phyloP scores from a whole-genome alignment of 2,329 filamentous ascomycete species.

The Mollisiaceae sp. region DNA sequence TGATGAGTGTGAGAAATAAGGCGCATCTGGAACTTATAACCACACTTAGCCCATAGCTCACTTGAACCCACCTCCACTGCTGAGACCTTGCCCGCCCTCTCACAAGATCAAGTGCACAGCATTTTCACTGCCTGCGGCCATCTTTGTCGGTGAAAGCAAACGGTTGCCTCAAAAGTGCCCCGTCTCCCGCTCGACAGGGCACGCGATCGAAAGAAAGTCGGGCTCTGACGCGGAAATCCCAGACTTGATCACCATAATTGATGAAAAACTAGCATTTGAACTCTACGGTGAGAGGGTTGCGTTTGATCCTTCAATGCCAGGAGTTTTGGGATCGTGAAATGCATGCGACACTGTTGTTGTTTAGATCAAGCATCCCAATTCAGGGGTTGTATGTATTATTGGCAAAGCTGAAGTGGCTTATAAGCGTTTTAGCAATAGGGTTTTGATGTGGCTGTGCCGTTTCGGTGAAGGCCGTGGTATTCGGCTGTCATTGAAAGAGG shows the following conservation, averaged over 20 bases:
- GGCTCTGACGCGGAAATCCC: background rate
- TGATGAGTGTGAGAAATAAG: slow-evolving; percentile 9
- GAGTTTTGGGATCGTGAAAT: background rate
- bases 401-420: slow-evolving; percentile 5
- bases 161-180: slow-evolving; percentile 7
- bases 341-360: background rate
- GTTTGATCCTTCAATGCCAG: background rate
- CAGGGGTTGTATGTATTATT: slow-evolving; percentile 1
- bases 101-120: slow-evolving; percentile 9
- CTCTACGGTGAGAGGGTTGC: background rate
- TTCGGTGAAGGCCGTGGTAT: slow-evolving; percentile 11
- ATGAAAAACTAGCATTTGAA: background rate
- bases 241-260: background rate
- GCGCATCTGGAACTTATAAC: slow-evolving; percentile 17
- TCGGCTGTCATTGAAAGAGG: background rate
- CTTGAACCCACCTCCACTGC: background rate
- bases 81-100: background rate
- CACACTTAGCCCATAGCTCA: background rate
- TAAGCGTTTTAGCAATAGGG: background rate
- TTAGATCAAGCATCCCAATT: background rate
- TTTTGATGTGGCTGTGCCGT: slow-evolving; percentile 1
- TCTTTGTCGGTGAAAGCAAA: slow-evolving; percentile 8
- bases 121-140: slow-evolving; percentile 6
- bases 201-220: slow-evolving; percentile 1
- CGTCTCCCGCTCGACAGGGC: slow-evolving; percentile 4